phyloP scores from a whole-genome alignment of 116 monocot species.

The Iris pallida region DNA sequence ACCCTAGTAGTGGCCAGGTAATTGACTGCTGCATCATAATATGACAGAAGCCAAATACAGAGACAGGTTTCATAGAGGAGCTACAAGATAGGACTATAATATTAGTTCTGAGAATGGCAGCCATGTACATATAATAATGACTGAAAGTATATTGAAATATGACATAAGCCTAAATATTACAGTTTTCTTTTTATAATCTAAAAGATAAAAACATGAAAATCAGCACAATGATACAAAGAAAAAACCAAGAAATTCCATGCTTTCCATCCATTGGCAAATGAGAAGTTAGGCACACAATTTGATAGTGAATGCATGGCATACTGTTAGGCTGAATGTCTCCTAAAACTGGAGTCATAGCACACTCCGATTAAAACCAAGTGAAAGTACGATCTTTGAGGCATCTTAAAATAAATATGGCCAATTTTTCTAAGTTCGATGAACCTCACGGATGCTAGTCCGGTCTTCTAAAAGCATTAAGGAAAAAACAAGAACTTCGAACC shows the following conservation, averaged over 20 bases:
- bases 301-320: too few relatives aligned
- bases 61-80: slow-evolving; percentile 96
- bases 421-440: too few relatives aligned
- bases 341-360: too few relatives aligned
- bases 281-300: too few relatives aligned
- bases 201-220: slow-evolving; percentile 1
- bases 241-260: background rate
- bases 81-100: slow-evolving; percentile 31
- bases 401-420: too few relatives aligned
- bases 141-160: background rate
- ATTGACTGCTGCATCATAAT: slow-evolving; percentile 83
- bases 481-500: too few relatives aligned
- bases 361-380: too few relatives aligned
- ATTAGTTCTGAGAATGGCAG: background rate
- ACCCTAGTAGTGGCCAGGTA: slow-evolving; percentile 68
- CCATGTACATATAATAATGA: background rate
- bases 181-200: background rate
- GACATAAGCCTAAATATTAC: background rate
- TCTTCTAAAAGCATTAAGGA: too few relatives aligned
- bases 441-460: too few relatives aligned
- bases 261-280: background rate
- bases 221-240: background rate
- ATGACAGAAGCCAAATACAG: slow-evolving; percentile 93
- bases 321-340: too few relatives aligned
- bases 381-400: too few relatives aligned